A percentile compares a stretch with the other conserved stretches of the same genome.
These are phyloP conservation scores for Colletotrichum spaethianum DNA, from an alignment of 2,329 filamentous ascomycete genomes.

Conservation along the genomic window DNA sequence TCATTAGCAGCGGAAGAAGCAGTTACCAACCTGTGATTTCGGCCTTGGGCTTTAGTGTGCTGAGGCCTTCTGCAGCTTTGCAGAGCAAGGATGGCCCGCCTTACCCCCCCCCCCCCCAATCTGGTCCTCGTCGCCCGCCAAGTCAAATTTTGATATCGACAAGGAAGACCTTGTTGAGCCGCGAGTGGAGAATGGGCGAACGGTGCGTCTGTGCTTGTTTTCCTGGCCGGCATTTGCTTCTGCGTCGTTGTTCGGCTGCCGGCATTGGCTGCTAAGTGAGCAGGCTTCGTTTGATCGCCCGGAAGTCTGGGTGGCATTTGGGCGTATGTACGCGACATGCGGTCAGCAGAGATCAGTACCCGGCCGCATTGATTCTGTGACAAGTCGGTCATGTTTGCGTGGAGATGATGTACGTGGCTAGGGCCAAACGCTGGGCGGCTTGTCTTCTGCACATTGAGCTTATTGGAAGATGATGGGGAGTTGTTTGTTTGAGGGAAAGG, in stretches of 20 bases:
- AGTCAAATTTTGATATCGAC: not conserved
- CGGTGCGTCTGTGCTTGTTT: conserved; percentile 26
- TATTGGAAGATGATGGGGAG: not conserved
- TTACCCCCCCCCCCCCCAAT: not conserved
- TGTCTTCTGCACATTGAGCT: not conserved
- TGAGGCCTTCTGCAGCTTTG: not conserved
- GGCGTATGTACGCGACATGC: not conserved
- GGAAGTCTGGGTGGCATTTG: not conserved
- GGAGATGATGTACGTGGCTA: conserved; percentile 1
- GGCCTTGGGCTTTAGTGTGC: not conserved
- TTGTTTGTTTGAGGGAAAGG: not conserved
- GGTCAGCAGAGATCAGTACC: not conserved
- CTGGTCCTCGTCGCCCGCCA: not conserved
- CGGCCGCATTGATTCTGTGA: not conserved
- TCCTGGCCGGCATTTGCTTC: conserved; percentile 10
- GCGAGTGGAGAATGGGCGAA: conserved; percentile 19
- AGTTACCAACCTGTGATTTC: not conserved
- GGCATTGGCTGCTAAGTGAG: not conserved
- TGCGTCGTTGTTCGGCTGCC: not conserved
- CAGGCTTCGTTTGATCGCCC: conserved; percentile 6
- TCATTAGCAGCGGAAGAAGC: not conserved
- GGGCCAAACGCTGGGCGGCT: not conserved
- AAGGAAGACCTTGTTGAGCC: conserved; percentile 1
- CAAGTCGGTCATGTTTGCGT: not conserved
- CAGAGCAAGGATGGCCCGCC: conserved; percentile 7